These are phyloP conservation scores for Castanea crenata DNA, from an alignment of 306 rosid genomes.

Conservation along the genomic window DNA sequence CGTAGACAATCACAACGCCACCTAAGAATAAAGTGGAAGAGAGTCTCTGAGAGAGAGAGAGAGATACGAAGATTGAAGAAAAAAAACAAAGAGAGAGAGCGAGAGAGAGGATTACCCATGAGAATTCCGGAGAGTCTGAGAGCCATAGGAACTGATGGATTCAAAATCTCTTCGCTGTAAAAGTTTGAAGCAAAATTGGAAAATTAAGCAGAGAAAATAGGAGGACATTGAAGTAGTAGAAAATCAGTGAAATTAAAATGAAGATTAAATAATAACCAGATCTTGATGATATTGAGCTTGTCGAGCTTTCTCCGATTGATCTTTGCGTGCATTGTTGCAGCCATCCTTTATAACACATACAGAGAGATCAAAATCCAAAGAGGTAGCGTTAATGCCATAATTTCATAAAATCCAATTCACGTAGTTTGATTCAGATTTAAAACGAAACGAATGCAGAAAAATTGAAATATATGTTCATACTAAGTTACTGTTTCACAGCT, in stretches of 20 bases:
- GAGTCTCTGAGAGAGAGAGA: slow-evolving; percentile 8
- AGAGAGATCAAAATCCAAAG: background rate
- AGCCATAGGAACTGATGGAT: slow-evolving; percentile 91
- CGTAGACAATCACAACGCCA: slow-evolving; percentile 88
- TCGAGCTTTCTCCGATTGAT: slow-evolving; percentile 68
- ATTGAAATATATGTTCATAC: background rate
- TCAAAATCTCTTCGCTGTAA: slow-evolving; percentile 81
- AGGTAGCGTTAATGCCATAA: background rate
- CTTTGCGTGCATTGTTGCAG: slow-evolving; percentile 60
- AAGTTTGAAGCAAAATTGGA: background rate
- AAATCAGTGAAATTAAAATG: background rate
- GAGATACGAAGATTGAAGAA: background rate
- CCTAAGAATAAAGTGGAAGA: slow-evolving; percentile 42
- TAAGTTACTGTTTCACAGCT: background rate
- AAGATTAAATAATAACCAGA: slow-evolving; percentile 44
- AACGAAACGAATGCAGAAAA: background rate
- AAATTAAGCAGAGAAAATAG: background rate
- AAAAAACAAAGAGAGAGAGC: background rate
- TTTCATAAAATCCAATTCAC: background rate
- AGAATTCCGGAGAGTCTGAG: slow-evolving; percentile 94
- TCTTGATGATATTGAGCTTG: slow-evolving; percentile 63
- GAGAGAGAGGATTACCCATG: slow-evolving; percentile 59
- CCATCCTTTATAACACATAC: slow-evolving; percentile 35
- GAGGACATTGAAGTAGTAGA: background rate
- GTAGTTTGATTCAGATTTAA: background rate